These are phyloP conservation scores for Akanthomyces uredinophilus DNA, from an alignment of 2,329 filamentous ascomycete species.

Conservation along the genomic window DNA sequence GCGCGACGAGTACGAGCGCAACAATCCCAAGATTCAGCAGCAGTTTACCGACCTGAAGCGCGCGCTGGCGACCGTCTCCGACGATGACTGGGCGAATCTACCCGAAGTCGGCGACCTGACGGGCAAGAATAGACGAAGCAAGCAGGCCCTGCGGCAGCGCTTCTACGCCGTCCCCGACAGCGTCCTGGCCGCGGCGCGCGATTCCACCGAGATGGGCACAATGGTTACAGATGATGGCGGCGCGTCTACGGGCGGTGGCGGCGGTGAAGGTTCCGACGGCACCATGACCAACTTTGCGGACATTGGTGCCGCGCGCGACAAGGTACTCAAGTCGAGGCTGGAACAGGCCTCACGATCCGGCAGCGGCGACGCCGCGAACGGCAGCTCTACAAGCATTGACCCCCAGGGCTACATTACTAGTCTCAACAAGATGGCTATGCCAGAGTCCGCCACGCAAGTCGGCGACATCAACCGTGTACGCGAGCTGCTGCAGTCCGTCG, in stretches of 20 bases:
- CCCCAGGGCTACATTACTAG: conserved; percentile 94
- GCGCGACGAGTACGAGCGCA: conserved; percentile 89
- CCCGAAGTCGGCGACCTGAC: conserved; percentile 96
- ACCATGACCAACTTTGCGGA: conserved; percentile 98
- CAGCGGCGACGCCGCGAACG: conserved; percentile 57
- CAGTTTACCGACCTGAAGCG: conserved; percentile 96
- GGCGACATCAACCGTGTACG: conserved; percentile 94
- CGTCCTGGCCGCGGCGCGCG: conserved; percentile 81
- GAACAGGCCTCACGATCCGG: conserved; percentile 78
- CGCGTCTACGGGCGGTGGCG: conserved; percentile 24
- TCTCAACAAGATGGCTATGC: conserved; percentile 73
- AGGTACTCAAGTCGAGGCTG: conserved; percentile 88
- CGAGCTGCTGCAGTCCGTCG: conserved; percentile 89
- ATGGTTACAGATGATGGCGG: conserved; percentile 78
- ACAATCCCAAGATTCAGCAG: conserved; percentile 96
- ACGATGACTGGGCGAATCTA: conserved; percentile 94
- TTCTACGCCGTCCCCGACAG: conserved; percentile 98
- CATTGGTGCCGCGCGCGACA: conserved; percentile 93
- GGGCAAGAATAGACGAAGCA: conserved; percentile 81
- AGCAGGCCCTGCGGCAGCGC: conserved; percentile 74
- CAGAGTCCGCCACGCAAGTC: conserved; percentile 75
- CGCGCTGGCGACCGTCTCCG: conserved; percentile 78
- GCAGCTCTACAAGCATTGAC: conserved; percentile 86
- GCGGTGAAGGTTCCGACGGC: conserved; percentile 58
- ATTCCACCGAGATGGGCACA: conserved; percentile 75